Percentiles rank a stretch among this genome's conserved stretches.
Conservation (phyloP, 805 yeast genomes). For the Sugiyamaella qingdaonensis region DNA sequence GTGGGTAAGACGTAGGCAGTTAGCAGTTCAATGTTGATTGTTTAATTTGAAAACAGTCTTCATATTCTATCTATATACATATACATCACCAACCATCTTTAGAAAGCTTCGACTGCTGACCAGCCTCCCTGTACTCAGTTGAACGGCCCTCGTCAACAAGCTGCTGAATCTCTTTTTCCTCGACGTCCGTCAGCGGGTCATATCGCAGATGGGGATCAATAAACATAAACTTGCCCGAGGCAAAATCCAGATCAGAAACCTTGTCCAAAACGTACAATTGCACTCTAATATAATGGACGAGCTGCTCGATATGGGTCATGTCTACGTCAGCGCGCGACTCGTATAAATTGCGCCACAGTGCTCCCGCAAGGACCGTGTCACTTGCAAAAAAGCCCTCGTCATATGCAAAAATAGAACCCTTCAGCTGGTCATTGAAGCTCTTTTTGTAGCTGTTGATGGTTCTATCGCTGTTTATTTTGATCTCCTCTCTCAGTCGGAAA, state of each 20-base stretch:
- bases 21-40: too few relatives aligned
- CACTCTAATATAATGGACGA: conserved; percentile 84
- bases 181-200: conserved; percentile 50
- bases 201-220: conserved; percentile 79
- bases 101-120: conserved; percentile 11
- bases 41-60: too few relatives aligned
- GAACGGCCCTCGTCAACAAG: conserved; percentile 1
- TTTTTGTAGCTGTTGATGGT: conserved; percentile 81
- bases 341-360: conserved; percentile 72
- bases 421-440: conserved; percentile 83
- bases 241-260: conserved; percentile 88
- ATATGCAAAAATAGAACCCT: conserved; percentile 84
- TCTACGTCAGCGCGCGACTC: conserved; percentile 80
- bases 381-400: conserved; percentile 87
- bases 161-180: conserved; percentile 14
- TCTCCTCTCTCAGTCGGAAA: conserved; percentile 74
- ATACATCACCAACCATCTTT: conserved; percentile 16
- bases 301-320: conserved; percentile 76
- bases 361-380: conserved; percentile 39
- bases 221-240: conserved; percentile 81
- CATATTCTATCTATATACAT: not conserved
- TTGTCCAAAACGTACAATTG: conserved; percentile 83
- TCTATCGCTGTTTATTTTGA: conserved; percentile 76
- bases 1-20: too few relatives aligned
- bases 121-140: conserved; percentile 2